Evolutionary conservation across 1,139 yeast species (phyloP).

Genomic region (Geotrichum citri-aurantii): DNA sequence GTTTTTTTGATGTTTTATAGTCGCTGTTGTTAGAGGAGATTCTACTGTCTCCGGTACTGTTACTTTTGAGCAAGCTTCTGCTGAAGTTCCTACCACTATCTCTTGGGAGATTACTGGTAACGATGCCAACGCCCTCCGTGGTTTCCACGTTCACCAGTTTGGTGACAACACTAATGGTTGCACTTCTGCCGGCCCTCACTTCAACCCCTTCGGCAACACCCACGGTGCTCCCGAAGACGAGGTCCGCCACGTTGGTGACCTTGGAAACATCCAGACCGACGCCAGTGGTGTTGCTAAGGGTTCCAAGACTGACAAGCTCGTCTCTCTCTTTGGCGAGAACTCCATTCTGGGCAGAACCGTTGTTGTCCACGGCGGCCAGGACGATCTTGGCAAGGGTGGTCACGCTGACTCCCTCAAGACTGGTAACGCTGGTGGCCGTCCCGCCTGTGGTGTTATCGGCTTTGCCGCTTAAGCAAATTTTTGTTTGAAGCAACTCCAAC

Average conservation of each 20-base stretch:
- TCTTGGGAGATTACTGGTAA: slow-evolving; percentile 86
- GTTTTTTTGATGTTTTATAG: slow-evolving; percentile 41
- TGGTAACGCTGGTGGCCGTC: slow-evolving; percentile 98
- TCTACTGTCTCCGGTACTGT: slow-evolving; percentile 83
- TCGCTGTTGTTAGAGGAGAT: slow-evolving; percentile 96
- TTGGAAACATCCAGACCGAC: slow-evolving; percentile 90
- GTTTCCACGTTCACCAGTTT: slow-evolving; percentile 96
- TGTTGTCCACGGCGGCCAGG: slow-evolving; percentile 90
- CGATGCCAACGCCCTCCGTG: slow-evolving; percentile 81
- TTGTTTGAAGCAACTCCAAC: neutral
- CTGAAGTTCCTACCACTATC: slow-evolving; percentile 75
- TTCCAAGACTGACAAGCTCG: slow-evolving; percentile 63
- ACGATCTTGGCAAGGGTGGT: slow-evolving; percentile 96
- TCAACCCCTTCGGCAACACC: slow-evolving; percentile 84
- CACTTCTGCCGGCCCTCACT: slow-evolving; percentile 98
- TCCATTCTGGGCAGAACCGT: slow-evolving; percentile 93
- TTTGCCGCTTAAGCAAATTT: slow-evolving; percentile 19
- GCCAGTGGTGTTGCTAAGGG: slow-evolving; percentile 87
- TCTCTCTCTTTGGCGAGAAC: slow-evolving; percentile 78
- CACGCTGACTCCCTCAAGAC: slow-evolving; percentile 90
- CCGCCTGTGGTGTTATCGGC: slow-evolving; percentile 99
- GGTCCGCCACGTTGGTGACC: slow-evolving; percentile 92
- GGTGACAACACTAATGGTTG: slow-evolving; percentile 99
- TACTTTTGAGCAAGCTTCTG: slow-evolving; percentile 74
- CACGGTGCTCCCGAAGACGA: slow-evolving; percentile 95